Percentiles rank a stretch among this genome's conserved stretches.
Conservation (phyloP, 2,329 filamentous ascomycete species). For the Trichoderma asperellum region DNA sequence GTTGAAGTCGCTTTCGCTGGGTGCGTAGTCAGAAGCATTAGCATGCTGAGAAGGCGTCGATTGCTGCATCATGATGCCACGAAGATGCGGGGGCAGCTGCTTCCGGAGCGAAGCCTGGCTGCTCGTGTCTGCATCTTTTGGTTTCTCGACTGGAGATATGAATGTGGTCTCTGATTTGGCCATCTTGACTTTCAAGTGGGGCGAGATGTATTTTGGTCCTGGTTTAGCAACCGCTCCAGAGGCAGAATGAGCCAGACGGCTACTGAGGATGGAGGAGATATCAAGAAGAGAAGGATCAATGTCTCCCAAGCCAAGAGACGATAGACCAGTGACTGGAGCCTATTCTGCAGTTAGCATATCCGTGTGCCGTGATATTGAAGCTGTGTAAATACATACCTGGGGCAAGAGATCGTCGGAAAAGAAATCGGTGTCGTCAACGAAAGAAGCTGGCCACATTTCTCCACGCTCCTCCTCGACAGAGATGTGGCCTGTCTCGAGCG, state of each 20-base stretch:
- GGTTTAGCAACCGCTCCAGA: neutral
- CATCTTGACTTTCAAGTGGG: slow-evolving; percentile 1
- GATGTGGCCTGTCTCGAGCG: slow-evolving; percentile 41
- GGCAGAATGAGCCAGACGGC: neutral
- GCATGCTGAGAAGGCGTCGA: neutral
- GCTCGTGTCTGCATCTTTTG: neutral
- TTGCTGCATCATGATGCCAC: neutral
- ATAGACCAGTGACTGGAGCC: slow-evolving; percentile 37
- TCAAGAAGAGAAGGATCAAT: slow-evolving; percentile 10
- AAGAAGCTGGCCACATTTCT: slow-evolving; percentile 28
- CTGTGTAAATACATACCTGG: slow-evolving; percentile 27
- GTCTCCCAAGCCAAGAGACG: slow-evolving; percentile 34
- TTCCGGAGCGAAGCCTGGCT: neutral
- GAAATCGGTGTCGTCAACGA: slow-evolving; percentile 35
- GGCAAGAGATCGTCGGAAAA: slow-evolving; percentile 34
- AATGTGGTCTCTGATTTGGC: neutral
- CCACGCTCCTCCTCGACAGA: slow-evolving; percentile 38
- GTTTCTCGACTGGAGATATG: neutral
- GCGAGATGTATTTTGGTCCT: neutral
- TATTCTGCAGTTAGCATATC: slow-evolving; percentile 30
- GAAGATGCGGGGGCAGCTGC: slow-evolving; percentile 26
- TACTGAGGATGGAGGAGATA: neutral
- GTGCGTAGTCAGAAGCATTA: neutral
- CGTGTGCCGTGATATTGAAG: no score
- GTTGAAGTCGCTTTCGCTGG: neutral